phyloP scores from a whole-genome alignment of 805 yeast species.

The Kazachstania psychrophila region DNA sequence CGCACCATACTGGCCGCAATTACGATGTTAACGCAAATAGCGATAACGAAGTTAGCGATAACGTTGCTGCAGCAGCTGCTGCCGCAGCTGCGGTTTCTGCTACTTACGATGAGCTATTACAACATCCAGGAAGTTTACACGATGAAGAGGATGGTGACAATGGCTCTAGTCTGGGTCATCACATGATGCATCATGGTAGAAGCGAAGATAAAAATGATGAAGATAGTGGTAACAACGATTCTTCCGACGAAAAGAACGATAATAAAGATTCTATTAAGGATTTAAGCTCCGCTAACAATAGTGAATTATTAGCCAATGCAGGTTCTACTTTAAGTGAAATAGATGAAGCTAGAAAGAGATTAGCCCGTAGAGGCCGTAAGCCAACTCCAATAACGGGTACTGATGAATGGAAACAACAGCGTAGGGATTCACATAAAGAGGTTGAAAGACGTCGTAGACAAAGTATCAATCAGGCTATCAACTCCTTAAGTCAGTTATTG shows the following conservation, averaged over 20 bases:
- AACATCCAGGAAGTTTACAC: conserved; percentile 17
- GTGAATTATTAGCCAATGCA: background rate
- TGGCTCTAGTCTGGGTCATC: background rate
- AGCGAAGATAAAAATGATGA: conserved; percentile 10
- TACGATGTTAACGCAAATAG: conserved; percentile 3
- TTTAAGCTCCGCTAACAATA: background rate
- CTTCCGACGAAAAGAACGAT: conserved; percentile 7
- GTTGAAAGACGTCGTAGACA: conserved; percentile 91
- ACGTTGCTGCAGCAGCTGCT: conserved; percentile 9
- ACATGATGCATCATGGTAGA: background rate
- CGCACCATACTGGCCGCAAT: conserved; percentile 5
- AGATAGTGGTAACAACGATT: conserved; percentile 5
- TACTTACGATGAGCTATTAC: conserved; percentile 18
- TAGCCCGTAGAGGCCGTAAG: conserved; percentile 21
- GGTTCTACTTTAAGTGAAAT: conserved; percentile 1
- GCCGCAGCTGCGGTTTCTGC: conserved; percentile 25
- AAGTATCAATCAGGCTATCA: conserved; percentile 78
- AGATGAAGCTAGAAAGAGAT: conserved; percentile 2
- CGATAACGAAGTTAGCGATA: conserved; percentile 1
- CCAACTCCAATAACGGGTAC: conserved; percentile 24
- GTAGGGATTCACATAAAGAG: conserved; percentile 89
- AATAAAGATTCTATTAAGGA: conserved; percentile 4
- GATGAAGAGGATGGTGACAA: conserved; percentile 7
- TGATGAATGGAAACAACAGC: conserved; percentile 35
- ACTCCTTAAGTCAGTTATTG: conserved; percentile 63